Base-by-base conservation (phyloP, 768 basidiomycete species). In the Leucosporidium scottii region DNA sequence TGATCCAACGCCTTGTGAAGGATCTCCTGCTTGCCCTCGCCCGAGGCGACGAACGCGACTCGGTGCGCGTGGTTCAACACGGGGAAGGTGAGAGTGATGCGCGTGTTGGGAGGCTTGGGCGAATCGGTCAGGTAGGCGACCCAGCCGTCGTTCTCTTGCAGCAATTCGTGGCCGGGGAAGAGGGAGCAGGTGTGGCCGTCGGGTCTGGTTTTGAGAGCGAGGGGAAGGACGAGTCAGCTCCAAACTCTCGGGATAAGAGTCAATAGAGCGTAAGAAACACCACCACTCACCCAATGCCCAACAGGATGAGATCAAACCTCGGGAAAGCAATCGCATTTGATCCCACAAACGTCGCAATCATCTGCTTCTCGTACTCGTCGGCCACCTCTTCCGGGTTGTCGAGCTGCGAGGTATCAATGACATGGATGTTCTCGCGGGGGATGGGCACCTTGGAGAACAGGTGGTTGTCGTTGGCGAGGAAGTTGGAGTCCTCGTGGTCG, bases 281-380 rank as follows among this genome's bases (percentile, higher is more conserved):
- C 31, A 15, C 18, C 21, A 44, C 96, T 8, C 90, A 90, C 36
- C 96, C 96, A 84, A 93, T 87, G 59, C 96, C 96, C 61, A 99
- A 87, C 54, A 99, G 85, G 80, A 98, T 89, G 77, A 99, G 85
- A 78, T 99, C 96, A 78, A 99, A 98, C 61, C 96, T 83, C 70
- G 96, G 96, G 84, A 97, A 98, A 68, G 93, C 87, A 23, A 94
- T 94, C 7, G 92, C 83, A 77, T 97, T 91, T 77, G 87, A 90
- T 76, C 88, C 86, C 0, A 93, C 96, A 76, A 99, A 99, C 77
- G 89, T 88, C 67, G 78, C 83, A 76, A 98, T 91, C 77, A 99
- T 88, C 74, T 82, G 80, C 68, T 80, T 78, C 74, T 82, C 81
- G 74, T 81, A 81, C 44, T 76, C 74, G 69, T 82, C 82, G 13